A percentile compares a stretch with the other conserved stretches of the same genome.
Conservation (phyloP, 2,329 filamentous ascomycete species). For the Penicillium sp. region DNA sequence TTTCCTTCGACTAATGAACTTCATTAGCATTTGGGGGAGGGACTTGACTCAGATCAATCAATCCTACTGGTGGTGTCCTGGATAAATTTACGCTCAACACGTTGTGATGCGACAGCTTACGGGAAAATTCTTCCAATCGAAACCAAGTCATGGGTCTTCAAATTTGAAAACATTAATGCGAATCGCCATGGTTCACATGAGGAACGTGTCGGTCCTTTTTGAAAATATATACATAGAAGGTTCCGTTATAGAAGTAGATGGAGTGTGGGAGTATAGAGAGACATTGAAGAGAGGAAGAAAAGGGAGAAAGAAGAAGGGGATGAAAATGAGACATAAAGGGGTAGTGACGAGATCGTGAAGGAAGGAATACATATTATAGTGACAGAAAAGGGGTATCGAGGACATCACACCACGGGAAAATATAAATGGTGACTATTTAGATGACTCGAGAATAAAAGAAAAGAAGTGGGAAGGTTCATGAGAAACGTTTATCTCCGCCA, state of each 20-base stretch:
- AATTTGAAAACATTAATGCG: constrained; percentile 9
- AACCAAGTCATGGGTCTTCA: background rate
- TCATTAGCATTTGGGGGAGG: background rate
- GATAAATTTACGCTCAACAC: background rate
- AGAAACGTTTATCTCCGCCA: constrained; percentile 25
- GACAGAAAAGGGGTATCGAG: background rate
- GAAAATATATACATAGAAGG: constrained; percentile 16
- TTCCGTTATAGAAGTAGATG: constrained; percentile 5
- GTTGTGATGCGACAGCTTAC: background rate
- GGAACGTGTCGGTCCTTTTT: background rate
- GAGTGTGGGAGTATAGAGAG: background rate
- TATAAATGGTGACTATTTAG: background rate
- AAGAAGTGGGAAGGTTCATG: background rate
- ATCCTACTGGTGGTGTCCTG: too few relatives aligned
- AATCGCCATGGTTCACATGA: constrained; percentile 1
- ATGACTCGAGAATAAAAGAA: background rate
- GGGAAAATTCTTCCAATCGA: background rate
- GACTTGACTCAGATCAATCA: background rate
- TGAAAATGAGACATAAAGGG: background rate
- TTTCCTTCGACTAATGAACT: background rate
- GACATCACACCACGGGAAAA: background rate
- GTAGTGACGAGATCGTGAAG: background rate
- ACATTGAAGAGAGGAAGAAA: background rate
- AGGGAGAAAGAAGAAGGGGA: background rate
- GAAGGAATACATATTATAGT: background rate